Evolutionary conservation across 2,329 filamentous ascomycete genomes (phyloP), one percentile per base, ranked within the genome.

Genomic region (Fusarium tuaranense): DNA sequence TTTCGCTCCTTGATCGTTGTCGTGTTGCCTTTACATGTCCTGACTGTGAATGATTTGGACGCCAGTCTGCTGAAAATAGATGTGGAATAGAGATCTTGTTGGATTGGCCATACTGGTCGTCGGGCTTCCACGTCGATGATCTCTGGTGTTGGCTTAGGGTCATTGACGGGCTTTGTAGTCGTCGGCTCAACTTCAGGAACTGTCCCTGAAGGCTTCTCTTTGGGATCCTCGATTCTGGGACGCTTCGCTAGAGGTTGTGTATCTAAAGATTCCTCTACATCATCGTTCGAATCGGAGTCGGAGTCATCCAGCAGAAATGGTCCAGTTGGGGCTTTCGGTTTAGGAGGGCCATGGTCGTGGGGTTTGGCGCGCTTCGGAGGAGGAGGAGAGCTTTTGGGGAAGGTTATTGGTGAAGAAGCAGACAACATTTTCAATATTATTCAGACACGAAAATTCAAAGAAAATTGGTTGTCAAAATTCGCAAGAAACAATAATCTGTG

Each of bases 361-460:
- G 81, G 81, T 72, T 79, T 78, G 59, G 82, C 71, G 70, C 83
- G 83, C 72, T 85, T 85, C 34, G 79, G 68, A 3, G 77, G 78
- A 46, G 82, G 82, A 41, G 81, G 75, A 27, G 89, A 89, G 77
- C 86, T 90, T 8, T 85, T 81, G 3, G 90, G 89, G 69, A 90
- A 90, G 30, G 85, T 79, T 22, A 91, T 82, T 3, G 91, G 89
- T 16, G 91, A 92, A 8, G 91, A 92, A 44, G 88, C 85, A 41
- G 88, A 85, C 30, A 89, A 83, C 90, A 93, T 93, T 51, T 77
- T 85, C 69, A 32, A 9, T 32, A 20, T 20, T 22, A 14, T 65
- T 14, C 51, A 57, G 14, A 38, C 20, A 64, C 61, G 5, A 41
- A 27, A 39, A 48, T 39, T 57, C 20, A 16, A 10, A 25, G 22